Base-by-base conservation (phyloP, 768 basidiomycete genomes). In the Leccinum arenicola region DNA sequence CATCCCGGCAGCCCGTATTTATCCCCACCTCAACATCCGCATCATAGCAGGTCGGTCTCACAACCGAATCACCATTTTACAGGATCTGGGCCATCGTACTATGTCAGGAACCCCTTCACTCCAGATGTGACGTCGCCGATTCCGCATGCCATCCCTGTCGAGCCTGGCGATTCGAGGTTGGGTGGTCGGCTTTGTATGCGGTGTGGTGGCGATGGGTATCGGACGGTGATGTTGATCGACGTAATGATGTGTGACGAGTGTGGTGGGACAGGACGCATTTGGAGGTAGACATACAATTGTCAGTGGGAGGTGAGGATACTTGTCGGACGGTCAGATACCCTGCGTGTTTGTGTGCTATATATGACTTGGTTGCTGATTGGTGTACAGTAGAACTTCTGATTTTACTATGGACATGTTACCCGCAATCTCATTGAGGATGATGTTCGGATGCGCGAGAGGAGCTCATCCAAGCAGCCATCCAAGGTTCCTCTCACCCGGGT, bases 161-260 rank as follows among this genome's bases (percentile, higher is more conserved):
- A 60, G 0, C 81, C 91, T 0, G 91, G 91, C 3, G 91, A 93
- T 69, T 77, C 86, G 21, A 71, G 89, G 50, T 73, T 92, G 9
- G 91, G 90, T 3, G 91, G 91, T 0, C 64, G 73, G 48, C 54
- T 80, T 63, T 93, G 91, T 70, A 83, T 79, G 82, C 74, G 78
- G 23, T 93, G 91, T 67, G 73, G 76, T 35, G 91, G 91, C 3
- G 68, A 72, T 21, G 90, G 91, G 89, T 4, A 73, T 64, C 68
- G 81, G 35, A 75, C 76, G 25, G 74, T 85, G 54, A 71, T 89
- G 49, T 61, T 89, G 4, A 78, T 89, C 50, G 84, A 87, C 57
- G 67, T 75, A 61, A 68, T 74, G 52, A 74, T 69, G 38, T 93
- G 91, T 71, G 70, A 70, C 2, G 72, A 75, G 5, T 93, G 91